phyloP scores from a whole-genome alignment of 495 filamentous ascomycete species.

The Apodospora peruviana region DNA sequence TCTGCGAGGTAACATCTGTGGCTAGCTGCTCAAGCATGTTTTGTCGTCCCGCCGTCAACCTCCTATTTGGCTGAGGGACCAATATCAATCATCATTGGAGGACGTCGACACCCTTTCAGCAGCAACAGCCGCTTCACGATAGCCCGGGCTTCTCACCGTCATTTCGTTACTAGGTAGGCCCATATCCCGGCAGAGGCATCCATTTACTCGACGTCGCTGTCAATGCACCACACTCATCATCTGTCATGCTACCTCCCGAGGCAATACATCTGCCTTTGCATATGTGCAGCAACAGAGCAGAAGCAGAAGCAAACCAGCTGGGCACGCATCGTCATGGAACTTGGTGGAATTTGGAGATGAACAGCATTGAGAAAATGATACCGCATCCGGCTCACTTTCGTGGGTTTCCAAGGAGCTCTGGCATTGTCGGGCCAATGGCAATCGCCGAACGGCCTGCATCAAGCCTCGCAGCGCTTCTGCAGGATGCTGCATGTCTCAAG shows the following conservation, averaged over 20 bases:
- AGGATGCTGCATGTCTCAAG: constrained; percentile 23
- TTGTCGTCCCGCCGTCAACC: too few species aligned
- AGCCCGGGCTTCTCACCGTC: constrained; percentile 14
- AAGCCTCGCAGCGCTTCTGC: constrained; percentile 18
- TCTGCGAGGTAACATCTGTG: too few species aligned
- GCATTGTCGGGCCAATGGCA: constrained; percentile 13
- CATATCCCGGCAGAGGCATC: too few species aligned
- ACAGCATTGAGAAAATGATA: not conserved
- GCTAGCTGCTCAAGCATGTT: too few species aligned
- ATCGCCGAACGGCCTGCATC: constrained; percentile 10
- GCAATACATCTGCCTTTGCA: not conserved
- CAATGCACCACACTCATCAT: not conserved
- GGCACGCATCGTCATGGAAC: constrained; percentile 12
- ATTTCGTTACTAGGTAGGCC: constrained; percentile 18
- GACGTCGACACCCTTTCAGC: not conserved
- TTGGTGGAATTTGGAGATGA: constrained; percentile 3
- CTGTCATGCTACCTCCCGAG: not conserved
- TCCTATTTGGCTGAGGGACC: too few species aligned
- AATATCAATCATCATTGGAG: not conserved
- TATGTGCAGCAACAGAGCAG: not conserved
- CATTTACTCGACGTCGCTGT: not conserved
- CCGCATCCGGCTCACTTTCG: constrained; percentile 4
- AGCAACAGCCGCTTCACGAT: not conserved
- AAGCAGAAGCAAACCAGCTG: constrained; percentile 1
- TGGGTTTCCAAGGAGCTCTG: not conserved